phyloP scores from a whole-genome alignment of 805 yeast genomes.

The Lipomyces sp. region DNA sequence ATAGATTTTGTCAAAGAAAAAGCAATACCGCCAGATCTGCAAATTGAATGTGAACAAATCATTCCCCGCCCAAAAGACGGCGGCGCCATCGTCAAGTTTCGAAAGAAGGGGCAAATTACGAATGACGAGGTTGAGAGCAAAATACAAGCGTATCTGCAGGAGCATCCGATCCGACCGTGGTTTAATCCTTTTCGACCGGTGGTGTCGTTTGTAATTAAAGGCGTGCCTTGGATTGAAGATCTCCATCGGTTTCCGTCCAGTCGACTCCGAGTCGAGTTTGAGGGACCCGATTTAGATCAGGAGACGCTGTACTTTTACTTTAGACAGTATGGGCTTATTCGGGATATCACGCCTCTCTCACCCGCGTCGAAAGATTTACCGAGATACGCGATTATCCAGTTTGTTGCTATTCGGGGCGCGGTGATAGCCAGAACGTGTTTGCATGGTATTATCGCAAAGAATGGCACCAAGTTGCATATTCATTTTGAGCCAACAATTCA shows the following conservation, averaged over 20 bases:
- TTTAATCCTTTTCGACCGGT: constrained; percentile 53
- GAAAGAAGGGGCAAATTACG: constrained; percentile 58
- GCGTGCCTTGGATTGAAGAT: constrained; percentile 96
- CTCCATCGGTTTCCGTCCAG: constrained; percentile 74
- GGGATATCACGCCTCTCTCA: constrained; percentile 69
- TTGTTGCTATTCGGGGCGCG: constrained; percentile 65
- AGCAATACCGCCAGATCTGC: constrained; percentile 39
- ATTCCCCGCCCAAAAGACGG: constrained; percentile 83
- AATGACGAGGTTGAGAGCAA: constrained; percentile 58
- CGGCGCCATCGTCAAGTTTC: constrained; percentile 86
- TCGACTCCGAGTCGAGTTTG: constrained; percentile 67
- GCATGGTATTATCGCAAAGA: constrained; percentile 66
- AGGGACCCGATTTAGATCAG: constrained; percentile 73
- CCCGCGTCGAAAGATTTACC: constrained; percentile 54
- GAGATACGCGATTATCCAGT: constrained; percentile 60
- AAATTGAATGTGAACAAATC: constrained; percentile 59
- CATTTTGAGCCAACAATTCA: constrained; percentile 66
- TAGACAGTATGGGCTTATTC: constrained; percentile 84
- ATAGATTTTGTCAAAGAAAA: constrained; percentile 30
- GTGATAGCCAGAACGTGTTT: constrained; percentile 88
- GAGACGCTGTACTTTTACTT: constrained; percentile 81
- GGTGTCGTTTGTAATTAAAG: constrained; percentile 77
- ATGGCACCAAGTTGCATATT: constrained; percentile 69
- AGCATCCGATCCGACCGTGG: constrained; percentile 42
- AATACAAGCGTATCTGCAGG: constrained; percentile 52